Conservation (phyloP, 805 yeast species). For the Lipomyces chichibuensis region DNA sequence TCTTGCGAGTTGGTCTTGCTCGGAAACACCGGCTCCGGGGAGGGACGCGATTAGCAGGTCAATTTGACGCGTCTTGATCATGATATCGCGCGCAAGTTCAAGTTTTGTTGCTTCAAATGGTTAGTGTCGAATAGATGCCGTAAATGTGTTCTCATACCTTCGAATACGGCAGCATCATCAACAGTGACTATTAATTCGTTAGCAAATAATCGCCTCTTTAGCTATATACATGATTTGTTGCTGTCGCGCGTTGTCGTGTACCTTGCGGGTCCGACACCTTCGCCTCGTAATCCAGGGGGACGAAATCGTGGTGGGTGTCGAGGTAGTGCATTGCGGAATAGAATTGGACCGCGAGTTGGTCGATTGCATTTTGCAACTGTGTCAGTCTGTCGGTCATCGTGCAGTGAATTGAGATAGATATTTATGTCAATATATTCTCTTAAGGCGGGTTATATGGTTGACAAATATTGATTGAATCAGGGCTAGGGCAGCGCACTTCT, state of each 20-base stretch:
- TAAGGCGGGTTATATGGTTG: too few species aligned
- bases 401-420: not conserved
- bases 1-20: conserved; percentile 66
- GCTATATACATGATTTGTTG: not conserved
- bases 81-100: conserved; percentile 83
- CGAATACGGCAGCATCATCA: conserved; percentile 31
- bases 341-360: conserved; percentile 39
- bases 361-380: conserved; percentile 38
- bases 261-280: conserved; percentile 32
- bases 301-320: conserved; percentile 59
- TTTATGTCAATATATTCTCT: too few species aligned
- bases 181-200: conserved; percentile 12
- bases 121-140: not conserved
- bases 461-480: too few species aligned
- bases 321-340: conserved; percentile 38
- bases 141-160: conserved; percentile 14
- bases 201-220: not conserved
- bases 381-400: conserved; percentile 35
- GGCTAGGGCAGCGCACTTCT: too few species aligned
- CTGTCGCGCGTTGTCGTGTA: not conserved
- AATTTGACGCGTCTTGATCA: conserved; percentile 83
- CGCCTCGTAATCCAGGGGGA: conserved; percentile 36
- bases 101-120: conserved; percentile 51
- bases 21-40: conserved; percentile 90
- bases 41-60: conserved; percentile 80